Evolutionary conservation across 768 basidiomycete species (phyloP), one percentile per base, ranked within the genome.

Genomic region (Leccinellum luteum): DNA sequence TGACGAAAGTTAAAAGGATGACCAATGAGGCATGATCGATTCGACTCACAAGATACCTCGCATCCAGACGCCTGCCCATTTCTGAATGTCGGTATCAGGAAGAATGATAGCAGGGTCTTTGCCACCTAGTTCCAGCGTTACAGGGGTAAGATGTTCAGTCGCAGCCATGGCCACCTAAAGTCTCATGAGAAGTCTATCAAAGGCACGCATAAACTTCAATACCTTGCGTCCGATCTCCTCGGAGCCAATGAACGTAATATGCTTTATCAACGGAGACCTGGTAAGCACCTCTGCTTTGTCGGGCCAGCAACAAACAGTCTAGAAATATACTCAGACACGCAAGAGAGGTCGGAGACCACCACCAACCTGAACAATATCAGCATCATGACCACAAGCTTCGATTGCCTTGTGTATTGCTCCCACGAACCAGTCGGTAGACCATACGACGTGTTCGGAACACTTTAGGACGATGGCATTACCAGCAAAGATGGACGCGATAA

Each of bases 71-170:
- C 89, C 87, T 15, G 84, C 77, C 82, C 90, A 95, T 69, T 83
- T 86, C 44, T 89, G 75, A 23, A 97, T 74, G 64, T 98, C 86
- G 9, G 94, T 94, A 28, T 82, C 83, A 6, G 92, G 92, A 28
- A 98, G 81, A 57, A 99, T 84, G 64, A 99, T 82, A 2, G 90
- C 89, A 1, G 95, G 93, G 69, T 99, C 96, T 71, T 98, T 96
- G 32, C 94, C 92, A 31, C 96, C 96, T 1, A 99, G 82, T 73
- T 98, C 96, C 23, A 99, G 83, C 0, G 91, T 92, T 0, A 97
- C 90, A 0, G 96, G 96, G 1, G 90, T 95, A 45, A 97, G 81
- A 66, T 94, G 81, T 60, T 87, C 84, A 0, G 93, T 89, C 15
- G 94, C 96, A 51, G 89, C 92, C 19, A 78, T 64, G 0, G 94